Percentiles rank a stretch among this genome's conserved stretches.
phyloP scores from a whole-genome alignment of 345 rosid species.

The Linum usitatissimum region DNA sequence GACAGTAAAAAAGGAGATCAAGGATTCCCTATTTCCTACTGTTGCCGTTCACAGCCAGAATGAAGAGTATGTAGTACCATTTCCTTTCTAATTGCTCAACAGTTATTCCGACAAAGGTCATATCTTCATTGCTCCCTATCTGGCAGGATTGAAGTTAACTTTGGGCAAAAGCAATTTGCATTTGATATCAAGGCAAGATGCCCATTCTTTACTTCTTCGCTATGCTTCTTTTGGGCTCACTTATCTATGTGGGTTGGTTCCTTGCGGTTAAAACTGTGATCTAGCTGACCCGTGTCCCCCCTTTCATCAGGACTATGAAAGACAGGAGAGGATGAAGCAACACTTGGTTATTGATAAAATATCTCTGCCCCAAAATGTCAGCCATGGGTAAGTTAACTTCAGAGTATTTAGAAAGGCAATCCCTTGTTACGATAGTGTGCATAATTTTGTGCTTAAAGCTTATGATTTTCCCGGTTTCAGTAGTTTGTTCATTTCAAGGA shows the following conservation, averaged over 20 bases:
- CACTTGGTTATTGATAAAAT: conserved; percentile 48
- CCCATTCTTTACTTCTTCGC: conserved; percentile 1
- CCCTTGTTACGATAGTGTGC: not conserved
- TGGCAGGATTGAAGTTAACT: conserved; percentile 84
- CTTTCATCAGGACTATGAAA: conserved; percentile 56
- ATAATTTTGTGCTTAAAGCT: not conserved
- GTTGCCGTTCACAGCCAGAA: conserved; percentile 90
- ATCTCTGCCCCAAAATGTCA: conserved; percentile 49
- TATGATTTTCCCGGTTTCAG: not conserved
- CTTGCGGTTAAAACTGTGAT: conserved; percentile 1
- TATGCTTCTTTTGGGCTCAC: not conserved
- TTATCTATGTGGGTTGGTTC: not conserved
- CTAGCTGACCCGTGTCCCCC: not conserved
- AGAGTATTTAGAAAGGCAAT: not conserved
- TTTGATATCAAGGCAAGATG: conserved; percentile 70
- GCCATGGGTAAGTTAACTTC: conserved; percentile 48
- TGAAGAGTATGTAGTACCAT: conserved; percentile 62
- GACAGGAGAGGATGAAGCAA: conserved; percentile 64
- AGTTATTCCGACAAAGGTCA: not conserved
- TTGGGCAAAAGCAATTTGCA: conserved; percentile 63
- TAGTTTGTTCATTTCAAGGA: not conserved
- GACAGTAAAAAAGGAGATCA: conserved; percentile 49
- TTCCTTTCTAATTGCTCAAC: not conserved
- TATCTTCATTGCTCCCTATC: conserved; percentile 12
- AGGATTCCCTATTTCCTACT: conserved; percentile 73